Base-by-base conservation (phyloP, 148 eudicot genomes). In the Fallopia convolvulus region DNA sequence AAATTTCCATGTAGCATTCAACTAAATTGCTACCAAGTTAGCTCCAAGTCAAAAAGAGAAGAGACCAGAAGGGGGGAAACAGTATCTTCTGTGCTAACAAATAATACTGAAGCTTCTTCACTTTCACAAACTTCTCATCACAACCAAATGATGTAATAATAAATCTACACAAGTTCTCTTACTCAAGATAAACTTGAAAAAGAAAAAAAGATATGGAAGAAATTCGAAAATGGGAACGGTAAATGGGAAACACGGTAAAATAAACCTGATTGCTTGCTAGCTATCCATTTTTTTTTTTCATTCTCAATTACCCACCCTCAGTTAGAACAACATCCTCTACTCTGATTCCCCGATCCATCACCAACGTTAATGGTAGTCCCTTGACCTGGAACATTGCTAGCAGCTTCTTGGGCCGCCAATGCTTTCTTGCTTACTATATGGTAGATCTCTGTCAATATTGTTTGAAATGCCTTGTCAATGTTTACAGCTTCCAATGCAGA, bases 391-490 rank as follows among this genome's bases (percentile, higher is more conserved):
- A 84, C 60, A 61, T 55, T 23, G 13, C 75, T 73, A 2, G 77
- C 79, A 26, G 85, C 85, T 80, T 84, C 87, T 73, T 84, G 84
- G 60, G 87, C 87, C 52, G 87, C 87, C 77, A 84, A 75, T 32
- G 85, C 87, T 63, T 84, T 84, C 87, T 80, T 84, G 81, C 84
- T 84, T 17, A 84, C 76, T 70, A 84, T 80, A 21, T 82, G 84
- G 52, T 84, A 84, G 21, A 84, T 84, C 72, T 84, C 81, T 20
- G 77, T n/a, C 79, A 84, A 80, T 32, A 84, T 80, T 49, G 81
- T 82, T 65, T 84, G 83, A 78, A 84, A 84, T 21, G 87, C 87
- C 61, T 79, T 79, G n/a, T 84, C 87, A 72, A 84, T 74, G 77
- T 84, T 84, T 41, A 23, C 9, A 50, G 87, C 87, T 82, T 84